phyloP scores from a whole-genome alignment of 2,329 filamentous ascomycete genomes.

The Claviceps spartinae region DNA sequence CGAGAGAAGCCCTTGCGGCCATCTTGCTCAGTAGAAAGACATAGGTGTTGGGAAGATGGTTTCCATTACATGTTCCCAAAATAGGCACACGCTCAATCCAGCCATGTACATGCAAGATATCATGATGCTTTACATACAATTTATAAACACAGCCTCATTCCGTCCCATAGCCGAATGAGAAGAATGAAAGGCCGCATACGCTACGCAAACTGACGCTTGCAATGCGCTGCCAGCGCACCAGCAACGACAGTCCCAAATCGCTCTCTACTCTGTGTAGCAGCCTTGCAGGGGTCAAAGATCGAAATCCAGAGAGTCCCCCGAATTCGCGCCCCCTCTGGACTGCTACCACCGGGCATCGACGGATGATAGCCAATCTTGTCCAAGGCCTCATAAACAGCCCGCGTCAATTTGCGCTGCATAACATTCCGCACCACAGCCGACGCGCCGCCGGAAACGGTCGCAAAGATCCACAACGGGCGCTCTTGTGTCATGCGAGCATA shows the following conservation, averaged over 20 bases:
- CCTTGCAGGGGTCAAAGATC: conserved; percentile 9
- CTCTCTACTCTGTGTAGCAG: conserved; percentile 7
- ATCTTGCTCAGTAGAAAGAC: neutral
- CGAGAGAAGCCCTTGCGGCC: no score
- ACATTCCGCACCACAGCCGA: conserved; percentile 15
- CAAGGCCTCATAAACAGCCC: conserved; percentile 16
- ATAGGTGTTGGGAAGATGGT: neutral
- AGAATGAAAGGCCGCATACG: neutral
- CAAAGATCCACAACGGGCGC: conserved; percentile 21
- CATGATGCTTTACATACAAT: neutral
- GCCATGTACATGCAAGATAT: neutral
- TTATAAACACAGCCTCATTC: neutral
- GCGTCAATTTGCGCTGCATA: conserved; percentile 13
- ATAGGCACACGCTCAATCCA: neutral
- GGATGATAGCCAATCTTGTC: conserved; percentile 13
- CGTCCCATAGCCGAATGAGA: neutral
- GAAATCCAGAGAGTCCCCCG: conserved; percentile 15
- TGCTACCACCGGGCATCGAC: conserved; percentile 4
- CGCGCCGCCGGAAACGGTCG: conserved; percentile 6
- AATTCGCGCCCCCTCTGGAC: conserved; percentile 6
- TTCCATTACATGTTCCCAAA: neutral
- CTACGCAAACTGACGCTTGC: neutral
- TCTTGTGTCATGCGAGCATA: conserved; percentile 15
- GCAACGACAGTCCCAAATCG: conserved; percentile 12
- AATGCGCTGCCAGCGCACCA: conserved; percentile 5